These are phyloP conservation scores for Diplodia intermedia DNA, from an alignment of 2,329 filamentous ascomycete species.

Conservation along the genomic window DNA sequence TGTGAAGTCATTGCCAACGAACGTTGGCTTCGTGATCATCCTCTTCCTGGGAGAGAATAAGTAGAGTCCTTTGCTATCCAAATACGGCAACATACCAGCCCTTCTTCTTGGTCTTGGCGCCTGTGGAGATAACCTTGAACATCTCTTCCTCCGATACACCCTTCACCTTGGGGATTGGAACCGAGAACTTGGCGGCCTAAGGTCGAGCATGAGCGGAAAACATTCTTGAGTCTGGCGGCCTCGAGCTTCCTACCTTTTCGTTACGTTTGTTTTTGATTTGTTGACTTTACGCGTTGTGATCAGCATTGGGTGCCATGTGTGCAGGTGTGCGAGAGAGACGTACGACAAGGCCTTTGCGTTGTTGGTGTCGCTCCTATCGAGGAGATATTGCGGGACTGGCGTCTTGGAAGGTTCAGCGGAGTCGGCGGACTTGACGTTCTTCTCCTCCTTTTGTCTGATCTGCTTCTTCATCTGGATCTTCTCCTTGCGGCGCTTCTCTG, in stretches of 20 bases:
- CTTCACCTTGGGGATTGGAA: constrained; percentile 83
- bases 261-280: constrained; percentile 93
- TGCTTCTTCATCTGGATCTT: constrained; percentile 64
- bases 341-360: constrained; percentile 78
- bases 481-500: constrained; percentile 91
- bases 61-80: no score
- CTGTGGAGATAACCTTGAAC: constrained; percentile 96
- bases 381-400: constrained; percentile 88
- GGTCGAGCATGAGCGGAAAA: no score
- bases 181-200: constrained; percentile 81
- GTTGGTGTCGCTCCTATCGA: constrained; percentile 77
- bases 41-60: constrained; percentile 65
- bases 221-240: no score
- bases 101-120: constrained; percentile 45
- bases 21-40: constrained; percentile 36
- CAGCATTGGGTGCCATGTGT: no score
- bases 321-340: no score
- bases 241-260: constrained; percentile 64
- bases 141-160: constrained; percentile 96
- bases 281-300: neutral
- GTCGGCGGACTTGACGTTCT: constrained; percentile 86
- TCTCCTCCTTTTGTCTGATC: constrained; percentile 91
- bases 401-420: constrained; percentile 79
- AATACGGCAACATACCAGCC: no score
- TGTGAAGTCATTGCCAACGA: no score